Evolutionary conservation across 2,329 filamentous ascomycete genomes (phyloP).

Genomic region (Apiospora sp.): DNA sequence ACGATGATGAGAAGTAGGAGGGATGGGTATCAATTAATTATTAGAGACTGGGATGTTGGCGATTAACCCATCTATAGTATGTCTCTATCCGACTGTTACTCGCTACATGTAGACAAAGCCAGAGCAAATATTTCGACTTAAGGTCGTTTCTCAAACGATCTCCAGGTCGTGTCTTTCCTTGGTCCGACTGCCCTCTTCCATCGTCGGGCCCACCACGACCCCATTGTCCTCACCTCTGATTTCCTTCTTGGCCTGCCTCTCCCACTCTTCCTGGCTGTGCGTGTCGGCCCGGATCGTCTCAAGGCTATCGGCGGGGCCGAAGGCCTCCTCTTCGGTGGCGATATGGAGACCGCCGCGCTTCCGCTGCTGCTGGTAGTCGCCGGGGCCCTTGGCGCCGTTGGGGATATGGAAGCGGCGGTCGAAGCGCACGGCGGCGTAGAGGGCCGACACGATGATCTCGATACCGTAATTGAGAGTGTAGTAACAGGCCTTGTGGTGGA

Average conservation of each 20-base stretch:
- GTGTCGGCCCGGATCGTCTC: not conserved
- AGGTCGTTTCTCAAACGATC: not conserved
- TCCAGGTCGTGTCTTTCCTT: not conserved
- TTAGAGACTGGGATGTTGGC: too few relatives aligned
- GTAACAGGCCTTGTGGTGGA: conserved; percentile 65
- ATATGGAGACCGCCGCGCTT: not conserved
- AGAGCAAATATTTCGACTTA: not conserved
- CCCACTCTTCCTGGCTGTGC: conserved; percentile 12
- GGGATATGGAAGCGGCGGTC: conserved; percentile 43
- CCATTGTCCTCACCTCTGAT: not conserved
- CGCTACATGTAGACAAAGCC: not conserved
- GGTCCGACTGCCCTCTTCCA: not conserved
- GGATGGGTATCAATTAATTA: too few relatives aligned
- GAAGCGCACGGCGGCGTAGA: conserved; percentile 40
- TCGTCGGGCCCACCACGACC: not conserved
- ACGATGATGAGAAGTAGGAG: too few relatives aligned
- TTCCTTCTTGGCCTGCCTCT: conserved; percentile 21
- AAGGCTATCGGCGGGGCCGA: not conserved
- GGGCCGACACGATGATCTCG: conserved; percentile 50
- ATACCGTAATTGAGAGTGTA: conserved; percentile 70
- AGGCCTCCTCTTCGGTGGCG: conserved; percentile 26
- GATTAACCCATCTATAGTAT: not conserved
- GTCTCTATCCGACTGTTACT: not conserved
- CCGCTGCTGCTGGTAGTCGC: conserved; percentile 33
- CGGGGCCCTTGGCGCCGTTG: conserved; percentile 39